Evolutionary conservation across 2,329 filamentous ascomycete genomes (phyloP), one percentile per base, ranked within the genome.

Genomic region (Cladosporium sp.): DNA sequence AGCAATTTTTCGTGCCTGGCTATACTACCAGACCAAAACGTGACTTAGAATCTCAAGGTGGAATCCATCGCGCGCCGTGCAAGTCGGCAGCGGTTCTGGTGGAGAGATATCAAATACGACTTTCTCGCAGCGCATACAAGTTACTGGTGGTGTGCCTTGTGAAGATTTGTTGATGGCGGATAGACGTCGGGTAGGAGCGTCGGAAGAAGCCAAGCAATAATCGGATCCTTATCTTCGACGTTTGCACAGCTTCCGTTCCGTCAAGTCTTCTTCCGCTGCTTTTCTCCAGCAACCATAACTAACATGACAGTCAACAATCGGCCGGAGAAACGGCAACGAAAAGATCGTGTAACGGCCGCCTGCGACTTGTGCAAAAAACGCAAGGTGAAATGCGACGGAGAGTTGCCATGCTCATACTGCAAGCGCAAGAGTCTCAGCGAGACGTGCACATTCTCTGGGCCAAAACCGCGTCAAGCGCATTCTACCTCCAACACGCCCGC

Each of bases 351-450:
- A 8, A 43, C 63, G 35, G 63, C 68, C 45, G 71, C 71, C 13
- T 74, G 72, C 57, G 68, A 72, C 50, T 70, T 68, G 42, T 75
- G 72, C 63, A 74, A 72, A 55, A 59, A 69, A 19, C 65, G 73
- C 45, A 76, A 75, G 55, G 75, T 78, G 53, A 77, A 77, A 59
- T 78, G 76, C 57, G 71, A 78, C 52, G 76, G 76, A 33, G 66
- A 70, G 43, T 66, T 72, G 42, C 76, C 76, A 36, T 78, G 76
- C 53, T 68, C 68, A n/a, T 75, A 77, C 48, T 78, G 75, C 58
- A 62, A 63, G 64, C 53, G 59, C 51, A 61, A 71, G 63, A 57
- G 70, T 65, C 56, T 68, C 62, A 59, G 65, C 62, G 47, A 69
- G 63, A 65, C 74, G 59, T 66, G 67, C 51, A 51, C 57, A 4